These are phyloP conservation scores for Spergularia marina DNA, from an alignment of 148 eudicot species.

Conservation along the genomic window DNA sequence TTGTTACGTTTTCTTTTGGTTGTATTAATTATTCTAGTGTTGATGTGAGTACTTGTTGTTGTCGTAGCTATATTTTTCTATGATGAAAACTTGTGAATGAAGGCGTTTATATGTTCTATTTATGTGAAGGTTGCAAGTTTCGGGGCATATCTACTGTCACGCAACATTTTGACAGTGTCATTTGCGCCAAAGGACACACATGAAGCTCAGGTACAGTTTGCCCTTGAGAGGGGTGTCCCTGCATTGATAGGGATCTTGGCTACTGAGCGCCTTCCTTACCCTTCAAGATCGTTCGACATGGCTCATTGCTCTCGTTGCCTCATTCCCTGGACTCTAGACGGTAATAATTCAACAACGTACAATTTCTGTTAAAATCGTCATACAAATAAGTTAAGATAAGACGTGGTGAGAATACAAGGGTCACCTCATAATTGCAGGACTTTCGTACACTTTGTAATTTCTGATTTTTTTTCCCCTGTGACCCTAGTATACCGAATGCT, in stretches of 20 bases:
- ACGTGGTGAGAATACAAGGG: no score
- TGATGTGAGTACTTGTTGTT: no score
- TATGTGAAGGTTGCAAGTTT: slow-evolving; percentile 77
- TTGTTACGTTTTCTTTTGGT: not conserved
- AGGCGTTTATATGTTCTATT: not conserved
- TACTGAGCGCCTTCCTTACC: slow-evolving; percentile 67
- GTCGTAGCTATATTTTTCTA: no score
- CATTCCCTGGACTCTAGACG: slow-evolving; percentile 79
- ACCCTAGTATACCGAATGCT: no score
- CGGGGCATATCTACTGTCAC: slow-evolving; percentile 75
- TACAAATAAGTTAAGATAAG: no score
- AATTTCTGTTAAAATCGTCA: no score
- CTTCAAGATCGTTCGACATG: slow-evolving; percentile 83
- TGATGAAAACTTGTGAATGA: no score
- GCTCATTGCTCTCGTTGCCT: slow-evolving; percentile 99
- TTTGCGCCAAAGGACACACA: slow-evolving; percentile 94
- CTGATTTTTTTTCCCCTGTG: no score
- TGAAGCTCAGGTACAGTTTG: slow-evolving; percentile 88
- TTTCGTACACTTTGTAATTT: no score
- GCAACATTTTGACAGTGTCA: slow-evolving; percentile 68
- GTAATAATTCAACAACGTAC: slow-evolving; percentile 31
- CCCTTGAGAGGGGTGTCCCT: slow-evolving; percentile 87
- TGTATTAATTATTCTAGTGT: no score
- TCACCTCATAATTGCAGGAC: no score
- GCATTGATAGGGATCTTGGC: slow-evolving; percentile 82